Base-by-base conservation (phyloP, 2,329 filamentous ascomycete species). In the Orbilia ellipsospora region DNA sequence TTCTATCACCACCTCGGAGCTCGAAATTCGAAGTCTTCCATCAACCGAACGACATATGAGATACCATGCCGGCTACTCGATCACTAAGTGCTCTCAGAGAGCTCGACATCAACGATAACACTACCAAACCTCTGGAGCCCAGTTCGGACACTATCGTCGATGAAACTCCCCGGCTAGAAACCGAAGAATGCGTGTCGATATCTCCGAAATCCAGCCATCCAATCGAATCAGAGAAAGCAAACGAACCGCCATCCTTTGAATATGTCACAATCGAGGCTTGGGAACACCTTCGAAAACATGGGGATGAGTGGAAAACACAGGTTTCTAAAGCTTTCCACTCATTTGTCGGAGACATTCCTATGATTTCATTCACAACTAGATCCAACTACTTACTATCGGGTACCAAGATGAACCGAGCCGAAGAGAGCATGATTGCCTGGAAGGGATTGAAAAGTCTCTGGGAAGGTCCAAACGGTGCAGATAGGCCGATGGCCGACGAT, bases 331-430 rank as follows among this genome's bases (percentile, higher is more conserved):
- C 16, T 2, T 45, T 59, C 13, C 16, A 26, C 15, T 26, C 31
- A 2, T 18, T 45, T 26, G 26, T 15, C 3, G 8, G n/a, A 2
- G 20, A 50, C 18, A 2, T 23, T 3, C 57, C 57, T 10, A 6
- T 28, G 20, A 20, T 61, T n/a, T 20, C 13, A 8, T 36, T 61
- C 20, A 28, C 40, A 1, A 8, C 12, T 2, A 8, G 6, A 44
- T 50, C 57, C 8, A 50, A 61, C 23, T 61, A 61, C 20, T 15
- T 45, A 5, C 2, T 60, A 1, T 45, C 40, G 6, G 40, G 56
- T 13, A 31, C 10, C 15, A n/a, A 26, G 18, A 45, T 60, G 56
- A 20, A 15, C 13, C 18, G 40, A 2, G 23, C 16, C 7, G 56
- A 60, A 13, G 26, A 26, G 40, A 16, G 20, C 6, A 16, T 18